Base-by-base conservation (phyloP, 805 yeast genomes). In the Kuraishia piskuri region DNA sequence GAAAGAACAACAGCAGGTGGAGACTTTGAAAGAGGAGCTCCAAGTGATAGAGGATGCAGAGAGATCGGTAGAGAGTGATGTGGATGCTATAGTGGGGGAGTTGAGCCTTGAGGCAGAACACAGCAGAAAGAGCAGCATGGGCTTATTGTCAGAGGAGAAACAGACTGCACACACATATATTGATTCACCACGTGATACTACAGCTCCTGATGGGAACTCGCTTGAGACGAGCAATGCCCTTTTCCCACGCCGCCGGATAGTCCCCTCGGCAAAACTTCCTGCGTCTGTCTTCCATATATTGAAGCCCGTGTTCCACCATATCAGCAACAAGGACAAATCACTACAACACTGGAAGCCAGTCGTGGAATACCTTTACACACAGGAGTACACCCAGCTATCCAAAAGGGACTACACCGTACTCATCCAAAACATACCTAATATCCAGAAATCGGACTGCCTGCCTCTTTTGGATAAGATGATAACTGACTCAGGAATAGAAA, bases 271-370 rank as follows among this genome's bases (percentile, higher is more conserved):
- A 3, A 6, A n/a, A 12, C 40, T 31, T 7, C 40, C 40, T 5
- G 4, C 40, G 3, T 12, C 8, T 3, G 17, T 2, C 65, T 68
- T 45, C 70, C 71, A 2, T 24, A 52, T 10, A 61, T 62, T 2
- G 57, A 57, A 36, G 40, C 40, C 61, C 68, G 1, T 58, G 59
- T 49, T 53, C 56, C 2, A 45, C 62, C 1, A 53, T 79, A 3
- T 83, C 84, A 0, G 50, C 54, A 1, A 51, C 37, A 69, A 73
- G 0, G 65, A 70, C 21, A 62, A 68, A 50, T 66, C 69, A 21
- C 59, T 67, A 26, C 77, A 75, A 53, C 70, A 78, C 58, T 80
- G 84, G 84, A 61, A 61, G 1, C 66, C 78, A 48, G 78, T 78
- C 12, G 59, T 80, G 10, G 66, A 70, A 14, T 10, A 31, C 40